phyloP scores from a whole-genome alignment of 208 protist genomes.

The Leishmania lainsoni region DNA sequence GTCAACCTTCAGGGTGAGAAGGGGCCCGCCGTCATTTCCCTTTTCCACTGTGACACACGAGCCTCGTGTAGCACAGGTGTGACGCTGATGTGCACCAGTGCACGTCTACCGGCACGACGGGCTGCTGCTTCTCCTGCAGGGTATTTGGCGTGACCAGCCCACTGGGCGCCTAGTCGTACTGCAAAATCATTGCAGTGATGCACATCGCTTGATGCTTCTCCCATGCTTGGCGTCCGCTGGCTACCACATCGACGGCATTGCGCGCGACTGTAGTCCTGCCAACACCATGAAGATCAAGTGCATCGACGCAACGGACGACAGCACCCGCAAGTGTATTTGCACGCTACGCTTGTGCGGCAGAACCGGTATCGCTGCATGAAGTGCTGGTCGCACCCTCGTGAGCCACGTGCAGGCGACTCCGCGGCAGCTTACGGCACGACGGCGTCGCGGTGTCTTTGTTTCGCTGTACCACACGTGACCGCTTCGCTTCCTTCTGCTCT shows the following conservation, averaged over 20 bases:
- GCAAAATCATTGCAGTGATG: not conserved
- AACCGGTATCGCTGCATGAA: conserved; percentile 3
- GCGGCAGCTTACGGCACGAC: not conserved
- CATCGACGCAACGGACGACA: not conserved
- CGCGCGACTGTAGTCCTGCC: conserved; percentile 5
- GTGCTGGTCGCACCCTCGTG: not conserved
- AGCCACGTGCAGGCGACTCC: not conserved
- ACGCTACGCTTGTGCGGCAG: conserved; percentile 12
- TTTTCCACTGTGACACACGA: not conserved
- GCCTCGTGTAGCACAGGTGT: not conserved
- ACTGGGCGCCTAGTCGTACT: not conserved
- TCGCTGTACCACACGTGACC: not conserved
- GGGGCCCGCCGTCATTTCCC: conserved; percentile 4
- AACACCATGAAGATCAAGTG: conserved; percentile 2
- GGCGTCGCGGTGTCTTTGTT: not conserved
- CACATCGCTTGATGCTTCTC: conserved; percentile 5
- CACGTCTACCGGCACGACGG: not conserved
- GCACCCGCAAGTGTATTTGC: conserved; percentile 8
- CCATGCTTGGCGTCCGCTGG: not conserved
- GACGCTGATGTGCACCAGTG: not conserved
- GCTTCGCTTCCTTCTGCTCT: not conserved
- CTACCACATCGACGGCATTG: conserved; percentile 5
- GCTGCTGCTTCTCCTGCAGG: conserved; percentile 5
- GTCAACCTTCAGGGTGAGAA: not conserved
- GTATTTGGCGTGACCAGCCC: not conserved